Base-by-base conservation (phyloP, 169 alveolate species). In the Amoebophrya sp. region DNA sequence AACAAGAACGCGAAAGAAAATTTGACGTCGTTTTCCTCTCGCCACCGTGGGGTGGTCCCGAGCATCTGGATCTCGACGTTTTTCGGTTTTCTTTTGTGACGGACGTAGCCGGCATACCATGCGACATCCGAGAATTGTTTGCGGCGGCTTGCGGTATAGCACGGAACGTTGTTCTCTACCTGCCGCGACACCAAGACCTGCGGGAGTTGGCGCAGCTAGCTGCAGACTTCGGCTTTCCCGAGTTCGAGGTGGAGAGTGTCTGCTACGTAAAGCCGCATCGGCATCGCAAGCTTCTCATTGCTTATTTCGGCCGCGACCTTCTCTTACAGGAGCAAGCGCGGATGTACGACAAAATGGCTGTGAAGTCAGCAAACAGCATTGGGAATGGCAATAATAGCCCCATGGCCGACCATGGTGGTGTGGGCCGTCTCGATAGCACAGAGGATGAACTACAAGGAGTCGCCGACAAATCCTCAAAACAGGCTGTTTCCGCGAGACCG, bases 221-320 rank as follows among this genome's bases (percentile, higher is more conserved):
- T 29, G 33, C 36, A 29, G 26, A 65, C 33, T 65, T 6, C 33
- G 83, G 83, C 0, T 65, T 65, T 26, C 36, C 12, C 33, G 83
- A 65, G 2, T 1, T 65, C 2, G 83, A 65, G 83, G 83, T 65
- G 2, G 83, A 65, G 83, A 6, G 33, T 1, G 33, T 65, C 83
- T 65, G 83, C 83, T 65, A 12, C 83, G 83, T 36, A 6, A 65
- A 65, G 26, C 83, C 83, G 83, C 83, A 65, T 18, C 83, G 83
- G 36, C 83, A 65, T 36, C 83, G 83, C 10, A 65, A 65, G 33
- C 2, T 65, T 1, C 83, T 65, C 2, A 1, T 6, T 36, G 2
- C 2, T 6, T 18, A 47, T 18, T 47, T 47, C 65, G 65, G 65
- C n/a, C n/a, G n/a, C n/a, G n/a, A n/a, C n/a, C n/a, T n/a, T n/a